Conservation (phyloP, 768 basidiomycete species). For the Russula sp. region DNA sequence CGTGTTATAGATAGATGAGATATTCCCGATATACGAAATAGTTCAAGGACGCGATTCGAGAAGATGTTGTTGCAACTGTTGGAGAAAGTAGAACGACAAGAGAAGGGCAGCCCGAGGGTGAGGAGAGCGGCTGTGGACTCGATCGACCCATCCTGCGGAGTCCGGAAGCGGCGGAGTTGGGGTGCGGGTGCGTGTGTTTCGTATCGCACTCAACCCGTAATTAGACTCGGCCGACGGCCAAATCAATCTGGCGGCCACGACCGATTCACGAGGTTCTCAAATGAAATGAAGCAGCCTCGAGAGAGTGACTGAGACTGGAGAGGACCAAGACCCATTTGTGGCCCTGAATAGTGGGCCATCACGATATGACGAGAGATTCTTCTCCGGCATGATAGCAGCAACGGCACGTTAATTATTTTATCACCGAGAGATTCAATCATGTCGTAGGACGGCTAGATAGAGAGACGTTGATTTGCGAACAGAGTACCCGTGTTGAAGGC, state of each 20-base stretch:
- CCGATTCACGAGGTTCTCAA: constrained; percentile 17
- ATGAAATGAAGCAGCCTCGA: neutral
- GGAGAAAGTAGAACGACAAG: constrained; percentile 29
- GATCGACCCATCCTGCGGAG: constrained; percentile 24
- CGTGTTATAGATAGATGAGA: constrained; percentile 28
- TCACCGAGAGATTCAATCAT: neutral
- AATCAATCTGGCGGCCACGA: constrained; percentile 8
- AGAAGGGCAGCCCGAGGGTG: constrained; percentile 26
- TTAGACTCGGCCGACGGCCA: constrained; percentile 15
- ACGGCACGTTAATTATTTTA: neutral
- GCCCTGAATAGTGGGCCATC: neutral
- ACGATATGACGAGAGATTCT: neutral
- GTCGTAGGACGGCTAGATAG: neutral
- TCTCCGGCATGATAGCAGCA: neutral
- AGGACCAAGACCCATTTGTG: constrained; percentile 4
- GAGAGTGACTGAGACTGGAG: constrained; percentile 7
- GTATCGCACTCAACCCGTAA: neutral
- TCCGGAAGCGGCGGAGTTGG: constrained; percentile 26
- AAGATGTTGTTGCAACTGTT: constrained; percentile 1
- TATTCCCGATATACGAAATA: constrained; percentile 21
- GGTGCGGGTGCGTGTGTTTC: constrained; percentile 6
- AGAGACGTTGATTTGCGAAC: neutral
- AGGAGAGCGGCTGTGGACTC: constrained; percentile 25
- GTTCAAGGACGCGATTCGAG: neutral
- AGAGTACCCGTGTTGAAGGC: neutral